Conservation (phyloP, 169 alveolate species). For the Plasmodium gonderi region DNA sequence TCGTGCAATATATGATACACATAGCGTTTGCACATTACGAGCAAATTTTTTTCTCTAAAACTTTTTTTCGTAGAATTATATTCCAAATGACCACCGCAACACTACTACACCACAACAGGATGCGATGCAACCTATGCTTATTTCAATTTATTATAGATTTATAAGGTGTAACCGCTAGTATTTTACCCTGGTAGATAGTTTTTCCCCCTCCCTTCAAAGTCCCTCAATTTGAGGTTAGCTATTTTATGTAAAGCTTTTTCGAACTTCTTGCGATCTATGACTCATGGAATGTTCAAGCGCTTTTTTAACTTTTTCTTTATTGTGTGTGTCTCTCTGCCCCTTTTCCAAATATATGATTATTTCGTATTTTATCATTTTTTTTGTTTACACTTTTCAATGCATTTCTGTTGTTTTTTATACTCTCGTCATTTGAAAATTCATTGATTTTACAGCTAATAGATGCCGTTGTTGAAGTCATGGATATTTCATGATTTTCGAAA, state of each 20-base stretch:
- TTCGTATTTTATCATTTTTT: background rate
- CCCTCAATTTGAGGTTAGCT: background rate
- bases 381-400: background rate
- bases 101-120: too few species aligned
- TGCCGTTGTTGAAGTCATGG: conserved; percentile 46
- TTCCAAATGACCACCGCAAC: too few species aligned
- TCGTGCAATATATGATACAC: background rate
- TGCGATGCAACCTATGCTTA: background rate
- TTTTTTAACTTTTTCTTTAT: background rate
- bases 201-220: background rate
- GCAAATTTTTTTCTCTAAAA: background rate
- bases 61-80: background rate
- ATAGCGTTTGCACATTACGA: background rate
- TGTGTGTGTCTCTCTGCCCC: background rate
- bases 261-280: background rate
- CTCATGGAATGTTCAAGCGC: background rate
- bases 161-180: background rate
- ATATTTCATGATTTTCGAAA: conserved; percentile 29
- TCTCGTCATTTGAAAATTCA: background rate
- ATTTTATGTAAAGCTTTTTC: background rate
- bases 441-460: conserved; percentile 8
- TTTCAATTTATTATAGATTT: background rate
- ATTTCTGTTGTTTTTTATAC: background rate
- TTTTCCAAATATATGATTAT: background rate
- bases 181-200: background rate